Base-by-base conservation (phyloP, 2,329 filamentous ascomycete species). In the Falciphora oryzae region DNA sequence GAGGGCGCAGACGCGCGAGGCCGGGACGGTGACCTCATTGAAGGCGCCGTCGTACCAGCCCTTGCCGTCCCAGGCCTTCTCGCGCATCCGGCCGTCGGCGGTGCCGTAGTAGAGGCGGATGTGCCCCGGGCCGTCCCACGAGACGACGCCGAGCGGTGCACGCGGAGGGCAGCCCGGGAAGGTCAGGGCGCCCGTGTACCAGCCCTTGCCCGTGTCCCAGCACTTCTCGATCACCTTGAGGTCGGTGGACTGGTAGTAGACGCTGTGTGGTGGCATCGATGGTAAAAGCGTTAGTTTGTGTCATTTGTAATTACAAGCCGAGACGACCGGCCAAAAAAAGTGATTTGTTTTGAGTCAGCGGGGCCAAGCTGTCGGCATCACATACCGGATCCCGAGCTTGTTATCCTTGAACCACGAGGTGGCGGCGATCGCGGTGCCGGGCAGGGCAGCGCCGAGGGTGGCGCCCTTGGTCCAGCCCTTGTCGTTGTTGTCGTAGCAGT, bases 41-140 rank as follows among this genome's bases (percentile, higher is more conserved):
- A 67, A 67, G 22, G 16, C 63, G 22, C 66, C 66, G 32, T 66
- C 66, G 57, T 65, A 66, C 66, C 66, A 67, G 35, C 56, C 32
- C 31, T 50, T 32, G 65, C 57, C 50, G 61, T 66, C 57, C 59
- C 61, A 66, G n/a, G 58, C 63, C 58, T 65, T 65, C 65, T 68
- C 65, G 31, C 44, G 61, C 18, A 68, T 59, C 18, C 29, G 22
- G 29, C 64, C 62, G 53, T 62, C 62, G 8, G 44, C 6, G 7
- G 57, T 16, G 29, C 66, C 62, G 25, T 64, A 66, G 65, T 67
- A 68, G 16, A 68, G 32, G 35, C 66, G 66, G 59, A 68, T 67
- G 53, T 59, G 22, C 6, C n/a, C 31, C 22, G 35, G 18, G 29
- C 29, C 57, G 62, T 53, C 62, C 65, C 65, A 64, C 56, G 57